Percentiles rank a stretch among this genome's conserved stretches.
Conservation (phyloP, 345 rosid species). For the Gossypium mustelinum region DNA sequence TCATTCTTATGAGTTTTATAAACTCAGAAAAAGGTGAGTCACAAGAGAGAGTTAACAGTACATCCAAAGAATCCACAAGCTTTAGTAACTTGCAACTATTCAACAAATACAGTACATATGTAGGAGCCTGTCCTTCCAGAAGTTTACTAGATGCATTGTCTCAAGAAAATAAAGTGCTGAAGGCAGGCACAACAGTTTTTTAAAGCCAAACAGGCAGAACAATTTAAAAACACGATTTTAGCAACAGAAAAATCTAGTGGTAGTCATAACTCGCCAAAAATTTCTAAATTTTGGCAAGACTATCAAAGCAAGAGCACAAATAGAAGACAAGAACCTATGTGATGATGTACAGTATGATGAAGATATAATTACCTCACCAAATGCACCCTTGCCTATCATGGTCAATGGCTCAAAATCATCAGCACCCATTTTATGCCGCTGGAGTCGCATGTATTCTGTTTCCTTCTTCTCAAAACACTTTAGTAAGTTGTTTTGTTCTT, state of each 20-base stretch:
- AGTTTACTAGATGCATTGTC: neutral
- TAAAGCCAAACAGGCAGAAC: no score
- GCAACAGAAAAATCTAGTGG: neutral
- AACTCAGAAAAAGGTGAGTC: neutral
- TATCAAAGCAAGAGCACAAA: neutral
- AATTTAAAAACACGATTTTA: neutral
- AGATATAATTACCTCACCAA: constrained; percentile 72
- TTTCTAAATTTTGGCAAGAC: neutral
- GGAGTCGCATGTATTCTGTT: constrained; percentile 95
- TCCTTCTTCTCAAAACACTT: constrained; percentile 91
- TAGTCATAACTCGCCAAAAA: neutral
- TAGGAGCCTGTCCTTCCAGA: neutral
- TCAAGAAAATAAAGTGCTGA: neutral
- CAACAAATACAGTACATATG: neutral
- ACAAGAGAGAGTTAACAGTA: neutral
- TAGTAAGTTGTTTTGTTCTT: constrained; percentile 82
- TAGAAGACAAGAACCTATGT: neutral
- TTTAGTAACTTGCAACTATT: neutral
- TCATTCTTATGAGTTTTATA: neutral
- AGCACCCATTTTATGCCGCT: constrained; percentile 97
- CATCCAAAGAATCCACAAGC: neutral
- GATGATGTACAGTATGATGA: neutral
- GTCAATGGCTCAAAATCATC: constrained; percentile 98
- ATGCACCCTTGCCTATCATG: constrained; percentile 99
- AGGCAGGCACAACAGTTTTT: neutral